These are phyloP conservation scores for Teratosphaeria nubilosa DNA, from an alignment of 2,329 filamentous ascomycete genomes.

Conservation along the genomic window DNA sequence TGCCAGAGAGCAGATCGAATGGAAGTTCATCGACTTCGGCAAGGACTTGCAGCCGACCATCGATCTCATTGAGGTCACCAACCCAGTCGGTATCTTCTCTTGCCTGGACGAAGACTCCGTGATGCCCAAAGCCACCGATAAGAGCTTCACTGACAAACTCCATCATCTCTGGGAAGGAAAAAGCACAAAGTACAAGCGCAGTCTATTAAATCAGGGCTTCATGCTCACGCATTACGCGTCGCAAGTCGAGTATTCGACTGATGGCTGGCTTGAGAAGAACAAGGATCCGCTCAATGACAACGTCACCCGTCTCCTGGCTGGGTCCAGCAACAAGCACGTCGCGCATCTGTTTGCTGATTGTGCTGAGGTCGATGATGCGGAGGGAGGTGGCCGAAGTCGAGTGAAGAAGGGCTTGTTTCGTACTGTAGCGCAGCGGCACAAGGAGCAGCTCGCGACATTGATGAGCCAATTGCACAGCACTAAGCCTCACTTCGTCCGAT, in stretches of 20 bases:
- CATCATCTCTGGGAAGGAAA: constrained; percentile 95
- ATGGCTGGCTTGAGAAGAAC: constrained; percentile 96
- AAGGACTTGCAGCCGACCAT: constrained; percentile 96
- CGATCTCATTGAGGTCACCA: constrained; percentile 88
- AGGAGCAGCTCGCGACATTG: constrained; percentile 92
- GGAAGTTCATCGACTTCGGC: constrained; percentile 99
- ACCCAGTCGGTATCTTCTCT: constrained; percentile 97
- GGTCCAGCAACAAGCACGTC: constrained; percentile 73
- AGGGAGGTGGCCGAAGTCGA: constrained; percentile 57
- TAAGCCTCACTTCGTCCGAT: constrained; percentile 95
- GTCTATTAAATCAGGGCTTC: constrained; percentile 81
- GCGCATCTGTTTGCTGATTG: constrained; percentile 82
- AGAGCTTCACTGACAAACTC: constrained; percentile 95
- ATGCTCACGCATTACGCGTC: constrained; percentile 95
- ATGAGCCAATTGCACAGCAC: constrained; percentile 93
- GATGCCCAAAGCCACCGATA: constrained; percentile 97
- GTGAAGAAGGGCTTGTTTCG: constrained; percentile 97
- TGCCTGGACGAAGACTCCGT: constrained; percentile 96
- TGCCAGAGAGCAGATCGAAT: constrained; percentile 93
- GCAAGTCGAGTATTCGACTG: constrained; percentile 92
- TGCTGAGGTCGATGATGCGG: constrained; percentile 59
- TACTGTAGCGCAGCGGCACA: constrained; percentile 92
- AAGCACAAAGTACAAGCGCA: constrained; percentile 82
- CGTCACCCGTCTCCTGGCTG: constrained; percentile 75
- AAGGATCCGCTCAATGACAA: constrained; percentile 98